These are phyloP conservation scores for Pythium sp. DNA, from an alignment of 352 stramenopile species.

Conservation along the genomic window DNA sequence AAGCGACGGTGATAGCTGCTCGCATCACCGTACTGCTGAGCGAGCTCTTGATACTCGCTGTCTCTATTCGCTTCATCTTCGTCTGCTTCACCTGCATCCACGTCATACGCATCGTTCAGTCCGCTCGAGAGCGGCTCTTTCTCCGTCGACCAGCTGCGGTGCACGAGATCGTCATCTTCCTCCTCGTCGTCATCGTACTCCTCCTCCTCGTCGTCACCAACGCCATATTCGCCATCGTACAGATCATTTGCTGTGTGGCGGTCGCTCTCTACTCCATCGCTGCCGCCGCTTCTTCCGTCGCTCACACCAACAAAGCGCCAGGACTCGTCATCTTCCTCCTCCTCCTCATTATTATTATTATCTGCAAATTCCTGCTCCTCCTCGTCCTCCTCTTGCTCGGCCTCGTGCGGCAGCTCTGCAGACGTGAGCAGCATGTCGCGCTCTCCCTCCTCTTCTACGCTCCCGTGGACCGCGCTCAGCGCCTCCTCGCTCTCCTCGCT, in stretches of 20 bases:
- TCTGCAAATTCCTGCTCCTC: not conserved
- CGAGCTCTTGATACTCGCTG: not conserved
- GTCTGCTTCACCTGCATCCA: not conserved
- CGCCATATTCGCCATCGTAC: not conserved
- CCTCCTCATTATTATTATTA: too few relatives aligned
- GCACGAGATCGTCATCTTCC: constrained; percentile 14
- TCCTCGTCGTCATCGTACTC: constrained; percentile 6
- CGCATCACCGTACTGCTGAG: not conserved
- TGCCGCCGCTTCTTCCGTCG: not conserved
- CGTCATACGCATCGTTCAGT: not conserved
- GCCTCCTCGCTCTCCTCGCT: not conserved
- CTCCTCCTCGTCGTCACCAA: not conserved
- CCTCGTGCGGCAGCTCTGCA: not conserved
- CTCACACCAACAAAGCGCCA: not conserved
- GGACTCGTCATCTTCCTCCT: not conserved
- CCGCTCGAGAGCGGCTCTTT: not conserved
- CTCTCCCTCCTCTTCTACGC: not conserved
- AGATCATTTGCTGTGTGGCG: not conserved
- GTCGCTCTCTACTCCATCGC: not conserved
- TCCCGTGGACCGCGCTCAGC: not conserved
- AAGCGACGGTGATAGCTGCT: not conserved
- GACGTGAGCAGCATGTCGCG: not conserved
- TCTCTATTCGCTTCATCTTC: not conserved
- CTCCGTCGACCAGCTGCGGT: constrained; percentile 11
- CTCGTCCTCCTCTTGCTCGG: not conserved